Conservation (phyloP, 129 eudicot genomes). For the Heracleum sosnowskyi region DNA sequence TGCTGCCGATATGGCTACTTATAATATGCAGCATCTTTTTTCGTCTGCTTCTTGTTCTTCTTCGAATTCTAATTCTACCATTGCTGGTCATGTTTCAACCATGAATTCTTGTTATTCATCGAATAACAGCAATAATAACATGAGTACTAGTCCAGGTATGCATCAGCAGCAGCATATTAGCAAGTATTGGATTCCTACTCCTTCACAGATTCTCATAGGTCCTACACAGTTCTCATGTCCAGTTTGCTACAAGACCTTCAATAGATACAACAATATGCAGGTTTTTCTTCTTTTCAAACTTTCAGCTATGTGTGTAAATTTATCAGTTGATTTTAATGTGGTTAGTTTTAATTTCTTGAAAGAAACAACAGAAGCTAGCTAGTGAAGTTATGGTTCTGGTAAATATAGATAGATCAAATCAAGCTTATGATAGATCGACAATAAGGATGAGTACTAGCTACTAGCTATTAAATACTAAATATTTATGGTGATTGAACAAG, state of each 20-base stretch:
- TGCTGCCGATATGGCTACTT: constrained; percentile 43
- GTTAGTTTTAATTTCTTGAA: background rate
- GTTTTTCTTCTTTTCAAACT: constrained; percentile 14
- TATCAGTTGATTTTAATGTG: background rate
- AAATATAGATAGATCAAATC: background rate
- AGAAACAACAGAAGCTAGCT: background rate
- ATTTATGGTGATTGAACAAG: constrained; percentile 63
- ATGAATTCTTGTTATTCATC: background rate
- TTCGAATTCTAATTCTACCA: constrained; percentile 34
- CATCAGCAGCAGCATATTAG: constrained; percentile 27
- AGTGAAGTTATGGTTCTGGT: background rate
- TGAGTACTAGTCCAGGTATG: constrained; percentile 20
- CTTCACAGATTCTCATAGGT: constrained; percentile 86
- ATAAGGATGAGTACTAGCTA: background rate
- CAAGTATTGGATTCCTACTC: constrained; percentile 93
- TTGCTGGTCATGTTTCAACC: constrained; percentile 8
- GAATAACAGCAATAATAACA: constrained; percentile 10
- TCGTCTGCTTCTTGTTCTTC: constrained; percentile 10
- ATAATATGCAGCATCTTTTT: background rate
- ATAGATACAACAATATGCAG: constrained; percentile 97
- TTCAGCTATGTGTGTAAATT: background rate
- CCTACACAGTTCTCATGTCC: constrained; percentile 99
- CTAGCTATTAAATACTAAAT: constrained; percentile 10
- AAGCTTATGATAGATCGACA: background rate
- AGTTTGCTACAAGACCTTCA: constrained; percentile 93